Evolutionary conservation across 495 filamentous ascomycete species (phyloP).

Genomic region (Talaromyces nanjingensis): DNA sequence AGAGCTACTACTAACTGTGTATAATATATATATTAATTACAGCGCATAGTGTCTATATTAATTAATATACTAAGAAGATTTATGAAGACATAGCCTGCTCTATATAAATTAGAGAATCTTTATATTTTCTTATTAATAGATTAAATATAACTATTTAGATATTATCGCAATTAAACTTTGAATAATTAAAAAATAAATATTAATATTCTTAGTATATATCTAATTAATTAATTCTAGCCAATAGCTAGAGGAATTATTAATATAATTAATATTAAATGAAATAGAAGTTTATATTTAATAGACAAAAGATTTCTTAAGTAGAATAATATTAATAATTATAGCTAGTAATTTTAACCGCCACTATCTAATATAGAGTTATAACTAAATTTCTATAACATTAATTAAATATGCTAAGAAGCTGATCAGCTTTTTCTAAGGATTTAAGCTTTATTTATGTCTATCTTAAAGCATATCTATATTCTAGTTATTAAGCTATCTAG

Average conservation of each 20-base stretch:
- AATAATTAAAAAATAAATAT: neutral
- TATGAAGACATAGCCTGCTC: too few species aligned
- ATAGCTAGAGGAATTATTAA: slow-evolving; percentile 10
- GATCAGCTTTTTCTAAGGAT: neutral
- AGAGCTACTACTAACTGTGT: too few species aligned
- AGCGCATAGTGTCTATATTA: too few species aligned
- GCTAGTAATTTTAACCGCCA: neutral
- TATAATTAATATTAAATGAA: slow-evolving; percentile 1
- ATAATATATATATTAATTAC: too few species aligned
- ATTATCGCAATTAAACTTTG: slow-evolving; percentile 10
- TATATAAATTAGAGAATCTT: slow-evolving; percentile 3
- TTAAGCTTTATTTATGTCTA: neutral
- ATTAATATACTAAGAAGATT: too few species aligned
- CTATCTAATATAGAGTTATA: neutral
- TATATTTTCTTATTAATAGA: slow-evolving; percentile 8
- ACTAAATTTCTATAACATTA: neutral
- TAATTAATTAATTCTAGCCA: slow-evolving; percentile 8
- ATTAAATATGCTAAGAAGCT: slow-evolving; percentile 1
- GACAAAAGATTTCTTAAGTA: neutral
- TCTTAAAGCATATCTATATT: neutral
- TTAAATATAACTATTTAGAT: slow-evolving; percentile 12
- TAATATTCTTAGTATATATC: slow-evolving; percentile 11
- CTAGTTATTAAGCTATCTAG: neutral
- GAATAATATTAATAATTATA: slow-evolving; percentile 3
- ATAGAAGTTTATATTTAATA: neutral